Percentiles rank a stretch among this genome's conserved stretches.
phyloP scores from a whole-genome alignment of 2,329 filamentous ascomycete genomes.

The Cladosporium oxysporum region DNA sequence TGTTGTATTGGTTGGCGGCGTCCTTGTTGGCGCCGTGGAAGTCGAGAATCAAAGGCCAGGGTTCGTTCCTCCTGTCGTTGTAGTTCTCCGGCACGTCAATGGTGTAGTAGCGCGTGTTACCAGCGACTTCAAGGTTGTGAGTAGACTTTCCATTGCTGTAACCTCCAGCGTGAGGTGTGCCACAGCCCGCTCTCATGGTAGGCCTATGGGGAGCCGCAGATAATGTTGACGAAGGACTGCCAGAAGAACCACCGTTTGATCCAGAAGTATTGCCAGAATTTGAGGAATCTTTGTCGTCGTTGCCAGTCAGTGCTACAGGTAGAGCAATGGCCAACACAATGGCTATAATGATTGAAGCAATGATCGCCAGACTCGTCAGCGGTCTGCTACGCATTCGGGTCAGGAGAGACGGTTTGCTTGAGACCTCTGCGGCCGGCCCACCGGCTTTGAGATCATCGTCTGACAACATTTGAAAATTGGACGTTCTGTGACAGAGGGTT shows the following conservation, averaged over 20 bases:
- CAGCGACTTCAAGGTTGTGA: conserved; percentile 25
- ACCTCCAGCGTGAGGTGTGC: conserved; percentile 7
- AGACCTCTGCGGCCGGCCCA: background rate
- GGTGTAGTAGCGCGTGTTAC: conserved; percentile 27
- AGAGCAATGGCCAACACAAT: conserved; percentile 14
- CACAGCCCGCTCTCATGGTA: conserved; percentile 9
- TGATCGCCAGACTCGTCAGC: conserved; percentile 14
- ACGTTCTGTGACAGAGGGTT: background rate
- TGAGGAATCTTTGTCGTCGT: background rate
- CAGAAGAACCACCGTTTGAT: conserved; percentile 1
- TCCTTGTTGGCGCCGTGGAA: conserved; percentile 48
- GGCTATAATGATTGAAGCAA: background rate
- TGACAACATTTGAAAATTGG: conserved; percentile 14
- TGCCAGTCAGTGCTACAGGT: conserved; percentile 7
- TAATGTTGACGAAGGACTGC: conserved; percentile 11
- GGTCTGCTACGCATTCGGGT: conserved; percentile 12
- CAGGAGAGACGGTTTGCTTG: conserved; percentile 8
- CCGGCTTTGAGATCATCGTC: conserved; percentile 18
- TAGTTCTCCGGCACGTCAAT: conserved; percentile 32
- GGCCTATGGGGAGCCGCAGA: background rate
- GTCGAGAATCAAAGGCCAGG: conserved; percentile 47
- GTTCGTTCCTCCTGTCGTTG: conserved; percentile 19
- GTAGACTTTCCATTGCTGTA: background rate
- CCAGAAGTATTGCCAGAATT: conserved; percentile 11
- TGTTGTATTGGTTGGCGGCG: conserved; percentile 42